Evolutionary conservation across 768 basidiomycete genomes (phyloP).

Genomic region (Fomitopsis serialis): DNA sequence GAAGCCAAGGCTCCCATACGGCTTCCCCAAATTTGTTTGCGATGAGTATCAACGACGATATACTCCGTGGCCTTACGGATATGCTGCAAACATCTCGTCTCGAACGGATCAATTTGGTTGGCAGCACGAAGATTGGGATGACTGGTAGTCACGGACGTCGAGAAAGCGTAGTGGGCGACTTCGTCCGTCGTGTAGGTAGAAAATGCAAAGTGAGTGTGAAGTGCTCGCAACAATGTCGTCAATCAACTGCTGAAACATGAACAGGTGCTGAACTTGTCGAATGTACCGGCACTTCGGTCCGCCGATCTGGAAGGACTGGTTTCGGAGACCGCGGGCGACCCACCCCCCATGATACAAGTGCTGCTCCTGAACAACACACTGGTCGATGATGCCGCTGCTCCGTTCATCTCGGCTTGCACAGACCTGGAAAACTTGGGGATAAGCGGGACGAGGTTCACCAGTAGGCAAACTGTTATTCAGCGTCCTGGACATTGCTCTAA

Average conservation of each 20-base stretch:
- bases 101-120: slow-evolving; percentile 54
- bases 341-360: slow-evolving; percentile 36
- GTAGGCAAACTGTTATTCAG: too few species aligned
- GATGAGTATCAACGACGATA: slow-evolving; percentile 52
- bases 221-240: background rate
- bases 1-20: slow-evolving; percentile 35
- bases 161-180: slow-evolving; percentile 34
- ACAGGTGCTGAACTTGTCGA: slow-evolving; percentile 56
- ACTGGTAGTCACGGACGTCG: slow-evolving; percentile 19
- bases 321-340: slow-evolving; percentile 24
- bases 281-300: slow-evolving; percentile 45
- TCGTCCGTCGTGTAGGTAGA: slow-evolving; percentile 50
- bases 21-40: slow-evolving; percentile 41
- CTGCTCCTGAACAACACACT: slow-evolving; percentile 56
- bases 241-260: background rate
- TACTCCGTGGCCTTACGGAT: slow-evolving; percentile 38
- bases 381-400: slow-evolving; percentile 52
- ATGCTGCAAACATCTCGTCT: slow-evolving; percentile 33
- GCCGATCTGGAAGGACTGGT: slow-evolving; percentile 45
- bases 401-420: slow-evolving; percentile 47
- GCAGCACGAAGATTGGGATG: slow-evolving; percentile 56
- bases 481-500: too few species aligned
- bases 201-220: slow-evolving; percentile 45
- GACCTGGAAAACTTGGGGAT: slow-evolving; percentile 44
- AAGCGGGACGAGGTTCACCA: slow-evolving; percentile 53